A percentile compares a stretch with the other conserved stretches of the same genome.
Conservation (phyloP, 1,284 basidiomycete species). For the Schizophyllum commune region DNA sequence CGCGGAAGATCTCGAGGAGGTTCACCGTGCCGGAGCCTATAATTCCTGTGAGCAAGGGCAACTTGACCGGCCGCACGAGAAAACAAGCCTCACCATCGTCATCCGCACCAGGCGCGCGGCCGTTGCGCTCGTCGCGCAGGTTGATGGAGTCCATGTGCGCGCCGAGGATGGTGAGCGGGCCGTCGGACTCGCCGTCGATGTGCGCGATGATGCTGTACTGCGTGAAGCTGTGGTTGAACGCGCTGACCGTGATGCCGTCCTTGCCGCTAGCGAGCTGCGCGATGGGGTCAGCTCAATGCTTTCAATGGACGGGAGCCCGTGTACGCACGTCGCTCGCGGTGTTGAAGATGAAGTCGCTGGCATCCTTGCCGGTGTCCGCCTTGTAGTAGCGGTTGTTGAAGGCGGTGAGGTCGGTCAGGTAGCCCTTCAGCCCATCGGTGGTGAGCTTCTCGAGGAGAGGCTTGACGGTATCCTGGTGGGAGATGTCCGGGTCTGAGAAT, state of each 20-base stretch:
- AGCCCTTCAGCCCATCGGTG: conserved; percentile 16
- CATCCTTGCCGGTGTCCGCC: conserved; percentile 32
- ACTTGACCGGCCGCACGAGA: too few species aligned
- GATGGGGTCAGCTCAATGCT: background rate
- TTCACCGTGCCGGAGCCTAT: conserved; percentile 20
- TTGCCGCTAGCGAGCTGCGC: conserved; percentile 28
- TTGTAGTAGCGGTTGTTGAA: conserved; percentile 52
- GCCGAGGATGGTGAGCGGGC: conserved; percentile 37
- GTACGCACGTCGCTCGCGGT: conserved; percentile 31
- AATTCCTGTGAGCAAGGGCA: too few species aligned
- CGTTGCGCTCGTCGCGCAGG: background rate
- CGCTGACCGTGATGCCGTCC: conserved; percentile 38
- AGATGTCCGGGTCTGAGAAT: conserved; percentile 18
- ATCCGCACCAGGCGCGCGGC: conserved; percentile 1
- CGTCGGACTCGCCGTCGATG: conserved; percentile 4
- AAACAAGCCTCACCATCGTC: background rate
- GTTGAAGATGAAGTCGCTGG: conserved; percentile 20
- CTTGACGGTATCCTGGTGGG: conserved; percentile 19
- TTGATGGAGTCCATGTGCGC: conserved; percentile 29
- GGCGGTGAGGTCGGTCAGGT: conserved; percentile 21
- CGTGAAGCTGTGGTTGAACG: conserved; percentile 49
- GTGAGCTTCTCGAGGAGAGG: conserved; percentile 4
- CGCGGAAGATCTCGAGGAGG: conserved; percentile 40
- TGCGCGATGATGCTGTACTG: conserved; percentile 5
- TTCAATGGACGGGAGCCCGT: conserved; percentile 24